Base-by-base conservation (phyloP, 768 basidiomycete genomes). In the Hortiboletus campestris region DNA sequence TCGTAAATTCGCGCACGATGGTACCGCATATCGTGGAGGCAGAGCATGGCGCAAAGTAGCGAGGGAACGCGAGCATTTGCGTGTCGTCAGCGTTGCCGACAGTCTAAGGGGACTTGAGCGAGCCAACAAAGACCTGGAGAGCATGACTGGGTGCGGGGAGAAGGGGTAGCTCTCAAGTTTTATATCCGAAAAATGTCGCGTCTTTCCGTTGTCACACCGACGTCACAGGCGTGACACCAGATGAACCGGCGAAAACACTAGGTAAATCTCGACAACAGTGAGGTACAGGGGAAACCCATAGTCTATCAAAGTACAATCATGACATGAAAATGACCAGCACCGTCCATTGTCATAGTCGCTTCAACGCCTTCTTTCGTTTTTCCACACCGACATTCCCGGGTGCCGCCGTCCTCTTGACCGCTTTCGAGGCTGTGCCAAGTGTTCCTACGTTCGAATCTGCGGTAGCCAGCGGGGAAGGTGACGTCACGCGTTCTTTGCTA, bases 321-420 rank as follows among this genome's bases (percentile, higher is more conserved):
- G 4, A 45, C 2, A 16, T 35, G 34, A 42, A 41, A 17, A 25
- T 46, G 50, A 45, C 56, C 53, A 31, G 55, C 39, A 52, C 41
- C 11, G 19, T 53, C 46, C 51, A 39, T 41, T 31, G 14, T 72
- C 63, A 93, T 70, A 93, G 72, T 59, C 91, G 78, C 73, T 89
- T 93, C 62, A 93, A 73, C 5, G 91, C 91, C 78, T 92, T 93
- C 80, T 93, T 93, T 70, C 91, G 78, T 76, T 93, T 93, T 73
- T 91, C 90, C 4, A 81, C 83, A 2, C 84, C 84, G 3, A 77
- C 79, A 12, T 73, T 75, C 2, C 79, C 78, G 0, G 84, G 80
- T 1, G 86, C 83, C 16, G 84, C 78, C 6, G 69, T 61, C 47
- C 89, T 76, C 72, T 91, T 91, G 49, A 88, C 79, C 0, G 87